Evolutionary conservation across 164 flowering plant genomes (phyloP), one percentile per base, ranked within the genome.

Genomic region (Tetracentron sinense): DNA sequence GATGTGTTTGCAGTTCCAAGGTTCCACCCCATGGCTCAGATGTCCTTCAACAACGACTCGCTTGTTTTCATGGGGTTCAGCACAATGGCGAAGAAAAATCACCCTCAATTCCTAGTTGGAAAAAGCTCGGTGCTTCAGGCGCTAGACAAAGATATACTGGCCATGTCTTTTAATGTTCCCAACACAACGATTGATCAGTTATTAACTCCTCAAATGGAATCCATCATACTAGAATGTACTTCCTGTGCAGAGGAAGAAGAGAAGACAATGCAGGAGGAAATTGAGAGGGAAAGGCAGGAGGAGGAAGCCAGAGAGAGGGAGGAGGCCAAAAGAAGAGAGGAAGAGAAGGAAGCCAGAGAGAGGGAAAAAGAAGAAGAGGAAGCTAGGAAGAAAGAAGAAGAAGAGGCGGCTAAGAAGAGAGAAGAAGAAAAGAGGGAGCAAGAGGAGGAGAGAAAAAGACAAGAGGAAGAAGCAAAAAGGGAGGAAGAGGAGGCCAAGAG

Each of bases 11-110:
- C 53, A 0, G 85, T 88, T 23, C 85, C 91, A 6, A 80, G 88
- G 69, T 87, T 78, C 68, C 82, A 80, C 54, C 91, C 98, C 0
- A 83, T 87, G 95, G 89, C 89, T 48, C 98, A 94, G 67, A 83
- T 88, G 70, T 77, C 97, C 0, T 94, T 79, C 70, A 82, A 79
- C 74, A 82, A 94, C 56, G 95, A 72, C 22, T 74, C 91, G 0
- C 67, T 94, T 55, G 85, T 84, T 12, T 86, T 90, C 74, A 65
- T 91, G 85, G 98, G 97, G 21, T 91, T 90, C 71, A 90, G 80
- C 68, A 89, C 93, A 16, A 55, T 80, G 35, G 64, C 77, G 6
- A 74, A 31, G 76, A 74, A 46, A n/a, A 94, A 87, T 59, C 56
- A 85, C 67, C 96, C 97, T 47, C 97, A 89, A 64, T 94, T 81